phyloP scores from a whole-genome alignment of 495 filamentous ascomycete genomes.

The Aspergillus homomorphus region DNA sequence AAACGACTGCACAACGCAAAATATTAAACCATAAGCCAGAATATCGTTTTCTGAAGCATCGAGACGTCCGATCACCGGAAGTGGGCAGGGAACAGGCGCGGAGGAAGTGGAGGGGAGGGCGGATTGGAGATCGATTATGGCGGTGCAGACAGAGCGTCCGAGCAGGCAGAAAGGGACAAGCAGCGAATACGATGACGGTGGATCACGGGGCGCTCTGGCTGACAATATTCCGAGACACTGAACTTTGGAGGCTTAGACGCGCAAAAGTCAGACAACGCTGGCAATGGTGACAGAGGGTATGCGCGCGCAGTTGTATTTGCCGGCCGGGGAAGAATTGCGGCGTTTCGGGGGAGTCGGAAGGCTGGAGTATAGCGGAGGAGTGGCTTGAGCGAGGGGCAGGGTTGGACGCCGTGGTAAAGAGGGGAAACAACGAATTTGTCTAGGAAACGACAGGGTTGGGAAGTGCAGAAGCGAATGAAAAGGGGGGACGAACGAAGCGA shows the following conservation, averaged over 20 bases:
- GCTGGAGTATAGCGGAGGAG: slow-evolving; percentile 16
- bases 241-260: slow-evolving; percentile 2
- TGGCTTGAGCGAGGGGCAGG: slow-evolving; percentile 14
- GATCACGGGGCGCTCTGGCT: slow-evolving; percentile 6
- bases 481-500: background rate
- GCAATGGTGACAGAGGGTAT: slow-evolving; percentile 13
- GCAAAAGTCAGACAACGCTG: slow-evolving; percentile 14
- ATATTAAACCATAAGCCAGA: slow-evolving; percentile 25
- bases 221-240: slow-evolving; percentile 3
- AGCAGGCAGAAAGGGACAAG: slow-evolving; percentile 10
- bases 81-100: background rate
- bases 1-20: slow-evolving; percentile 19
- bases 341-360: slow-evolving; percentile 4
- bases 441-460: background rate
- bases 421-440: background rate
- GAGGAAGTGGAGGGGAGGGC: slow-evolving; percentile 5
- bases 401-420: background rate
- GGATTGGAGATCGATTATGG: background rate
- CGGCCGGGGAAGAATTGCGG: slow-evolving; percentile 19
- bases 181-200: slow-evolving; percentile 8
- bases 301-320: slow-evolving; percentile 25
- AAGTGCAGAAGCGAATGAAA: background rate
- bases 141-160: slow-evolving; percentile 10
- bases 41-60: slow-evolving; percentile 9
- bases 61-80: slow-evolving; percentile 5